Evolutionary conservation across 2,329 filamentous ascomycete species (phyloP).

Genomic region (Aspergillus fructus): DNA sequence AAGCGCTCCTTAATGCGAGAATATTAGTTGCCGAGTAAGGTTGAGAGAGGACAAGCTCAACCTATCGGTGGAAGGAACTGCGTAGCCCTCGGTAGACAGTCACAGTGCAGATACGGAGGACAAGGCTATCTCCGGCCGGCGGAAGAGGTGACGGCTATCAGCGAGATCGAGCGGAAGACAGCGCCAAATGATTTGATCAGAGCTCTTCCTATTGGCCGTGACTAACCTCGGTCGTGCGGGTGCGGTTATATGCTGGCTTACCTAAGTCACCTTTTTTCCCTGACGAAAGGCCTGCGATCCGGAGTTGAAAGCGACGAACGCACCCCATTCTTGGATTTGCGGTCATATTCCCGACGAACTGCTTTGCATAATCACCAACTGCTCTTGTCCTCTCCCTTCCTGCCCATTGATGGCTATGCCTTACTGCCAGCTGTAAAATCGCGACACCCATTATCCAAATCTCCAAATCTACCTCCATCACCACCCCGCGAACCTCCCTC

Average conservation of each 20-base stretch:
- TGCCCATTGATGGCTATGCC: slow-evolving; percentile 15
- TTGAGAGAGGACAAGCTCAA: too few relatives aligned
- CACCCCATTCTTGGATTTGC: background rate
- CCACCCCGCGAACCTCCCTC: slow-evolving; percentile 11
- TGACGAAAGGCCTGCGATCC: slow-evolving; percentile 1
- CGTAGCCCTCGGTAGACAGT: too few relatives aligned
- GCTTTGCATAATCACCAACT: background rate
- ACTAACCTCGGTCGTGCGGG: slow-evolving; percentile 25
- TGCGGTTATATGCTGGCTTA: background rate
- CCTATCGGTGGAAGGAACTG: background rate
- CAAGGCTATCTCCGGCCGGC: background rate
- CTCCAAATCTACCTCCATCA: background rate
- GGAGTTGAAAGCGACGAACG: background rate
- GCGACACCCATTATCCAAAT: slow-evolving; percentile 1
- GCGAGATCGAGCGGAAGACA: too few relatives aligned
- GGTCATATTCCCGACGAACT: background rate
- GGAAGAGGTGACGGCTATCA: background rate
- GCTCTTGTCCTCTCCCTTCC: background rate
- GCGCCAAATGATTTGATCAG: slow-evolving; percentile 24
- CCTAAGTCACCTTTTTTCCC: slow-evolving; percentile 12
- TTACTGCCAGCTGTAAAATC: slow-evolving; percentile 11
- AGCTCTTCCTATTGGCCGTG: slow-evolving; percentile 27
- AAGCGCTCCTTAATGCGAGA: background rate
- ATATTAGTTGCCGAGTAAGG: too few relatives aligned
- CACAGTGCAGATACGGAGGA: background rate